Evolutionary conservation across 2,329 filamentous ascomycete species (phyloP).

Genomic region (Diaporthe aspalathi): DNA sequence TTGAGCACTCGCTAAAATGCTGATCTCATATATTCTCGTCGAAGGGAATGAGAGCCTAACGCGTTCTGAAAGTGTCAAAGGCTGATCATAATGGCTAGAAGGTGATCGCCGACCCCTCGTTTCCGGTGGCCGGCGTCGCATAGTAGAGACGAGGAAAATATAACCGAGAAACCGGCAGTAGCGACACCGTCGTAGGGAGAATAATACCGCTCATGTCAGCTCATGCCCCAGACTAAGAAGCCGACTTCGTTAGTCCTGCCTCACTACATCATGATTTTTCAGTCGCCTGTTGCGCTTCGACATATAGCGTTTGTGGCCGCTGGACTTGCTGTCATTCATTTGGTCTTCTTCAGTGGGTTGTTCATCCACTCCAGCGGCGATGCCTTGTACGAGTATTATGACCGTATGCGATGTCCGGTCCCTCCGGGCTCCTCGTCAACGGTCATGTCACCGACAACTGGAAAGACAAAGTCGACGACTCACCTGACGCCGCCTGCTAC

Average conservation of each 20-base stretch:
- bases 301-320: constrained; percentile 9
- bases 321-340: not conserved
- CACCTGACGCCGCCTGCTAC: not conserved
- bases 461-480: not conserved
- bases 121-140: not conserved
- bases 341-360: constrained; percentile 11
- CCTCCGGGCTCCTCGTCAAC: constrained; percentile 3
- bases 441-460: not conserved
- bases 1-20: not conserved
- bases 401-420: constrained; percentile 11
- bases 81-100: not conserved
- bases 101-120: not conserved
- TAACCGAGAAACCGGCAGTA: not conserved
- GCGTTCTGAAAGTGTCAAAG: not conserved
- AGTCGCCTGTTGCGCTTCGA: constrained; percentile 3
- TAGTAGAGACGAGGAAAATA: not conserved
- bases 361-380: not conserved
- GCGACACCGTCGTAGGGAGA: not conserved
- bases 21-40: not conserved
- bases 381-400: constrained; percentile 6
- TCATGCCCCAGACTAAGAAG: not conserved
- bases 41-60: not conserved
- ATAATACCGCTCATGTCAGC: no score
- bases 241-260: not conserved
- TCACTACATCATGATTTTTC: not conserved